Conservation (phyloP, 495 filamentous ascomycete species). For the Neurospora sp. region DNA sequence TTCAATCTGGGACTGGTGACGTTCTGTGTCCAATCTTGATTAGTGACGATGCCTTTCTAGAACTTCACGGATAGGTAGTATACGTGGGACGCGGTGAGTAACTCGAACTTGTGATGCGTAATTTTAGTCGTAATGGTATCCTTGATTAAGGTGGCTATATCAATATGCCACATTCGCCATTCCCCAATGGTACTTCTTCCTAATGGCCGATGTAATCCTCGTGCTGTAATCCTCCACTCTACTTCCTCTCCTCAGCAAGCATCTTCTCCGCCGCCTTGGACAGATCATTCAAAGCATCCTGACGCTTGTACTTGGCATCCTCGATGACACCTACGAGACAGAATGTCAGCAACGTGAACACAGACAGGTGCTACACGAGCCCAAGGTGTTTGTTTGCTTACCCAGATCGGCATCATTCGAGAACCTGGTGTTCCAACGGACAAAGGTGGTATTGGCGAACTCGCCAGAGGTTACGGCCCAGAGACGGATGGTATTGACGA, state of each 20-base stretch:
- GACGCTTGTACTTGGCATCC: constrained; percentile 64
- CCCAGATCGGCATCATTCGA: constrained; percentile 58
- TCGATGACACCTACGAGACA: constrained; percentile 47
- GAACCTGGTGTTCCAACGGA: constrained; percentile 56
- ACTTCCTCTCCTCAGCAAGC: constrained; percentile 10
- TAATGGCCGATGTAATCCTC: neutral
- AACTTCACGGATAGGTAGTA: neutral
- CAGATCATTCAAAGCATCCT: constrained; percentile 55
- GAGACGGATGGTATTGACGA: constrained; percentile 51
- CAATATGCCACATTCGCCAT: neutral
- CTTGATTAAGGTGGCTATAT: neutral
- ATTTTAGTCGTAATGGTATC: neutral
- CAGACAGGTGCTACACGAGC: neutral
- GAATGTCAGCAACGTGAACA: constrained; percentile 6
- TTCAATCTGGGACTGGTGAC: neutral
- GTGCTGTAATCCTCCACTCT: neutral
- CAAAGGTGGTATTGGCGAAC: constrained; percentile 49
- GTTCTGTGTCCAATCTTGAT: neutral
- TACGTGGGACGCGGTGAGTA: neutral
- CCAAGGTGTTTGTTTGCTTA: constrained; percentile 23
- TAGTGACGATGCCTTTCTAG: neutral
- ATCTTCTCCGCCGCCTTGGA: constrained; percentile 44
- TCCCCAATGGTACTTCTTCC: neutral
- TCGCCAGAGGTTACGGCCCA: constrained; percentile 51
- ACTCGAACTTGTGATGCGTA: neutral